Base-by-base conservation (phyloP, 2,329 filamentous ascomycete genomes). In the Zalaria sp. region DNA sequence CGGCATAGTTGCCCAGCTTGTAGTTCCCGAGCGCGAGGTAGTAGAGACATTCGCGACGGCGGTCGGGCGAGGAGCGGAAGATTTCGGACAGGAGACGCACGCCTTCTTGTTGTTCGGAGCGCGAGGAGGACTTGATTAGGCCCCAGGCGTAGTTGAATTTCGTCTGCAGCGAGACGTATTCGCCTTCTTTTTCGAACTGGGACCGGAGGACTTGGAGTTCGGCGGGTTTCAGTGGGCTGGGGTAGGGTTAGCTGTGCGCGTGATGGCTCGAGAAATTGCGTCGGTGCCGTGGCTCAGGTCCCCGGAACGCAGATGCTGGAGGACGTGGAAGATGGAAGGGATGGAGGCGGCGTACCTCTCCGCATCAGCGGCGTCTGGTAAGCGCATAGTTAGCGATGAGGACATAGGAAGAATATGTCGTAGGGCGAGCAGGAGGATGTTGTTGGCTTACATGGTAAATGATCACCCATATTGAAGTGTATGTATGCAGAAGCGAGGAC, bases 81-180 rank as follows among this genome's bases (percentile, higher is more conserved):
- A 98, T 98, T 53, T 96, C 89, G 53, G 86, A 88, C 45, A 96
- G 81, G 29, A 96, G 77, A 50, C 85, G 85, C 49, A 96, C 87
- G 54, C 89, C 89, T 62, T 91, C 79, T 70, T 96, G 89, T 62
- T 96, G 89, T 55, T 98, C 88, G 59, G 72, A 63, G 51, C 91
- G 84, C 40, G 72, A 66, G 59, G 77, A 79, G 47, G 89, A 95
- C 71, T 96, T 98, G 55, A 98, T 94, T 51, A 98, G 75, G 51
- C 91, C 91, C 91, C 91, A 98, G 59, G 91, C 89, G 63, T 89
- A 96, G 77, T 98, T 98, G 76, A 98, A 98, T 62, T 96, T 96
- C 47, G 91, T 98, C 65, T 98, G 91, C 34, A 98, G 77, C 46
- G 89, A 88, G 46, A 94, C 89, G 70, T 93, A 93, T 56, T 93